Percentiles rank a stretch among this genome's conserved stretches.
Conservation (phyloP, 129 eudicot genomes). For the Deinandra increscens region DNA sequence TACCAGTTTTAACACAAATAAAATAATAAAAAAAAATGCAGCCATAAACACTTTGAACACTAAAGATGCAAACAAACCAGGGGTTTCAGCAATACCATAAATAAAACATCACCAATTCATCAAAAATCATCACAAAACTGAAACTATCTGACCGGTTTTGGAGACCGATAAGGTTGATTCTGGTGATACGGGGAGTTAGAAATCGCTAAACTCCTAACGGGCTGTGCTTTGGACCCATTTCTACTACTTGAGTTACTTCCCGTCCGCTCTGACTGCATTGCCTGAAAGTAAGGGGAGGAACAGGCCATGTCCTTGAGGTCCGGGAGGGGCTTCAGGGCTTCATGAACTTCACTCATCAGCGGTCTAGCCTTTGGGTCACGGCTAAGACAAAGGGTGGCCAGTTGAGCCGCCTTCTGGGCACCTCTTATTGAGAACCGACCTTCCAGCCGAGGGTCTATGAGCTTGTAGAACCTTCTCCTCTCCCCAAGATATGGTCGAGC, state of each 20-base stretch:
- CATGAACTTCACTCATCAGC: constrained; percentile 46
- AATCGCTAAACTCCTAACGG: background rate
- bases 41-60: background rate
- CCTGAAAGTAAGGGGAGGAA: constrained; percentile 41
- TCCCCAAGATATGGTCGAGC: constrained; percentile 50
- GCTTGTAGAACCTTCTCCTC: constrained; percentile 36
- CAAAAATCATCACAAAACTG: background rate
- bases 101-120: constrained; percentile 4
- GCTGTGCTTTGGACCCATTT: background rate
- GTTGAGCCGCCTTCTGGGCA: constrained; percentile 48
- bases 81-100: too few relatives aligned
- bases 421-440: constrained; percentile 55
- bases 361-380: constrained; percentile 51
- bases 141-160: background rate
- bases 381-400: constrained; percentile 48
- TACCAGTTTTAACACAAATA: background rate
- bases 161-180: constrained; percentile 3
- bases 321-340: constrained; percentile 47
- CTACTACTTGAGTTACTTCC: background rate
- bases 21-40: background rate
- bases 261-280: constrained; percentile 10
- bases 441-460: constrained; percentile 48
- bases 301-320: constrained; percentile 57
- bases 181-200: background rate
- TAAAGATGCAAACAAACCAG: background rate